phyloP scores from a whole-genome alignment of 129 eudicot species.

The Helianthus tuberosus region DNA sequence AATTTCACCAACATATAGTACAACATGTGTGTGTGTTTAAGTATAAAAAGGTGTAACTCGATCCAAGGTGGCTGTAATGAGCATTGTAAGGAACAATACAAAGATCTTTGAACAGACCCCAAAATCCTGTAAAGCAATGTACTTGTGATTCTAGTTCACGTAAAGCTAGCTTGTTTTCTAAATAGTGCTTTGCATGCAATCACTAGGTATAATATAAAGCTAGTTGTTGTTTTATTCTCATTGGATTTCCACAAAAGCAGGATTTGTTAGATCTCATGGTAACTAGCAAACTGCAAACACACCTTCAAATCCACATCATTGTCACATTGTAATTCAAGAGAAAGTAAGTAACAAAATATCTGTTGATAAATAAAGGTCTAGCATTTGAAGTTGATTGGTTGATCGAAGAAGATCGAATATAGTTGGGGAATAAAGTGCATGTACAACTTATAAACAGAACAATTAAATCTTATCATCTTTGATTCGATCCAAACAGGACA shows the following conservation, averaged over 20 bases:
- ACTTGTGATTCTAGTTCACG: slow-evolving; percentile 24
- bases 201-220: slow-evolving; percentile 18
- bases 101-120: slow-evolving; percentile 28
- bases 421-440: slow-evolving; percentile 17
- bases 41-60: slow-evolving; percentile 34
- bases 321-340: slow-evolving; percentile 18
- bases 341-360: slow-evolving; percentile 4
- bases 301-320: slow-evolving; percentile 14
- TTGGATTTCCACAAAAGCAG: neutral
- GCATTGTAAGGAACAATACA: neutral
- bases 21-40: slow-evolving; percentile 15
- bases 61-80: slow-evolving; percentile 23
- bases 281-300: neutral
- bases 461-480: slow-evolving; percentile 29
- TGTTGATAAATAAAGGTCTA: slow-evolving; percentile 8
- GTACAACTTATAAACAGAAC: slow-evolving; percentile 1
- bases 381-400: slow-evolving; percentile 9
- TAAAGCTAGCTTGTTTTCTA: slow-evolving; percentile 1
- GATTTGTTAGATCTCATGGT: slow-evolving; percentile 5
- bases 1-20: slow-evolving; percentile 20
- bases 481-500: slow-evolving; percentile 34
- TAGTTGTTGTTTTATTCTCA: slow-evolving; percentile 5
- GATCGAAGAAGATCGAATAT: slow-evolving; percentile 19
- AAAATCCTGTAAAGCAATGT: slow-evolving; percentile 21
- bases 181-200: slow-evolving; percentile 15